Evolutionary conservation across 805 yeast species (phyloP).

Genomic region (Candida dendrica): DNA sequence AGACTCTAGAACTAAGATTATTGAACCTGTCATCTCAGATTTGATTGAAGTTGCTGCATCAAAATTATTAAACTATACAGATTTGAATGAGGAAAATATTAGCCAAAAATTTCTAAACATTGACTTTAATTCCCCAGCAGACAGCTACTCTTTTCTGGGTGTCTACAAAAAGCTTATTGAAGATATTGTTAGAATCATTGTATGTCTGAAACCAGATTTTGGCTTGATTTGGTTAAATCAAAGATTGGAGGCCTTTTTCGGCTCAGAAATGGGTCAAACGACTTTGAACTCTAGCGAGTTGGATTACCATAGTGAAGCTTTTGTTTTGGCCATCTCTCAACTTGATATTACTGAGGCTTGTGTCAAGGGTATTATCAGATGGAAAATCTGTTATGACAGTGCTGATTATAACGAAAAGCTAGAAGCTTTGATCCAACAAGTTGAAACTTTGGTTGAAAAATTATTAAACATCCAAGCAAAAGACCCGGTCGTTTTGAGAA

Average conservation of each 20-base stretch:
- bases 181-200: slow-evolving; percentile 81
- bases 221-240: slow-evolving; percentile 78
- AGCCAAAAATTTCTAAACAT: slow-evolving; percentile 65
- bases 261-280: slow-evolving; percentile 58
- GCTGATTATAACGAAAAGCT: slow-evolving; percentile 42
- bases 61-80: slow-evolving; percentile 67
- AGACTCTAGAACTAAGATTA: slow-evolving; percentile 51
- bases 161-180: slow-evolving; percentile 81
- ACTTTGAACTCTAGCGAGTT: slow-evolving; percentile 50
- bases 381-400: slow-evolving; percentile 86
- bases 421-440: slow-evolving; percentile 44
- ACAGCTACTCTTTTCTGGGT: slow-evolving; percentile 64
- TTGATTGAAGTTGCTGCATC: slow-evolving; percentile 72
- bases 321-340: slow-evolving; percentile 71
- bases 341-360: slow-evolving; percentile 84
- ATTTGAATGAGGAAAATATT: slow-evolving; percentile 55
- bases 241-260: slow-evolving; percentile 65
- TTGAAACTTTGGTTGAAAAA: slow-evolving; percentile 67
- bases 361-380: slow-evolving; percentile 85
- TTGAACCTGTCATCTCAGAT: slow-evolving; percentile 52
- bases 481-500: slow-evolving; percentile 76
- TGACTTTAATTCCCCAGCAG: slow-evolving; percentile 86
- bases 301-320: slow-evolving; percentile 57
- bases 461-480: slow-evolving; percentile 67
- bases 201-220: slow-evolving; percentile 79